Percentiles rank a stretch among this genome's conserved stretches.
Evolutionary conservation across 2,329 filamentous ascomycete species (phyloP).

Genomic region (Orbilia blumenaviensis): DNA sequence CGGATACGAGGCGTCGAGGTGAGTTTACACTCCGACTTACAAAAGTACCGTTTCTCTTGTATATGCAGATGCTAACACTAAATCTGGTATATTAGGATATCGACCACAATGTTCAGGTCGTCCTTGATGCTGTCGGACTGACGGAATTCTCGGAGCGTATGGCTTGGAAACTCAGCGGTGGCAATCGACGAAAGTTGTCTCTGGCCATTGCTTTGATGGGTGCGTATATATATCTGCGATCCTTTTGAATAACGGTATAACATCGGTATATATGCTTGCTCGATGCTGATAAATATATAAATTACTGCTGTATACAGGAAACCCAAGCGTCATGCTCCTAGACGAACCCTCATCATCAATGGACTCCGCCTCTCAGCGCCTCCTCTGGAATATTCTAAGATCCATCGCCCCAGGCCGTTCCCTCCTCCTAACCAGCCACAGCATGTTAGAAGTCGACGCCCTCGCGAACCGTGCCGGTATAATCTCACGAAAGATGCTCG

Average conservation of each 20-base stretch:
- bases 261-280: not conserved
- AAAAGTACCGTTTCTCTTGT: not conserved
- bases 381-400: slow-evolving; percentile 89
- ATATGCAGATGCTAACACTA: not conserved
- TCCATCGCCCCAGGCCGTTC: slow-evolving; percentile 79
- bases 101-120: slow-evolving; percentile 77
- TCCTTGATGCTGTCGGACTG: slow-evolving; percentile 83
- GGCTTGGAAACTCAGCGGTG: slow-evolving; percentile 81
- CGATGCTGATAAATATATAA: not conserved
- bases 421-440: slow-evolving; percentile 88
- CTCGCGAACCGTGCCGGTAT: slow-evolving; percentile 85
- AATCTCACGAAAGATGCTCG: slow-evolving; percentile 84
- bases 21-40: not conserved
- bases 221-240: slow-evolving; percentile 64
- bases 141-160: slow-evolving; percentile 75
- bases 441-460: slow-evolving; percentile 94
- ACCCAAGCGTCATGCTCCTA: slow-evolving; percentile 75
- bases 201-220: slow-evolving; percentile 92
- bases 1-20: slow-evolving; percentile 76
- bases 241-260: too few relatives aligned
- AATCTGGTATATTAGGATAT: slow-evolving; percentile 67
- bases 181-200: slow-evolving; percentile 91
- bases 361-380: slow-evolving; percentile 86
- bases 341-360: slow-evolving; percentile 90
- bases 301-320: slow-evolving; percentile 25